Evolutionary conservation across 768 basidiomycete species (phyloP), one percentile per base, ranked within the genome.

Genomic region (Fistulinella prunicolor): DNA sequence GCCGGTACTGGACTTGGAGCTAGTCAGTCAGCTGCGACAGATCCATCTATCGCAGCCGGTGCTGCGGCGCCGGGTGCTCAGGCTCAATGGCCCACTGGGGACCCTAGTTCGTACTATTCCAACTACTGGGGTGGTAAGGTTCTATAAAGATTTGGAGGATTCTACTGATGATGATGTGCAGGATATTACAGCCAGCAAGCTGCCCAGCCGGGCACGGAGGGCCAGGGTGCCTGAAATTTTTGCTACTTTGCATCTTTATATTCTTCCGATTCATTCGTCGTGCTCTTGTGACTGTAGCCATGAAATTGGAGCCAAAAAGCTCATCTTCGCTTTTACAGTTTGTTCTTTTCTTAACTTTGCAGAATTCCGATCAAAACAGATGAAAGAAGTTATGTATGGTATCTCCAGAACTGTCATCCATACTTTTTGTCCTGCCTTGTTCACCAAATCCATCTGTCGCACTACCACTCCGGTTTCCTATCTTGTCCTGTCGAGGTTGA

Each of bases 121-220:
- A 86, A 86, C 63, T 89, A 89, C 64, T 89, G 88, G 88, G 84
- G 86, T 64, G 86, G 88, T 90, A 50, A 60, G 83, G 43, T 49
- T 45, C 9, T 29, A 19, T 44, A 29, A 23, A 16, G 16, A 10
- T 23, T 50, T 42, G 16, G 9, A 23, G 46, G 34, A 46, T 44
- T 50, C 14, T 24, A 43, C 51, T 56, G 45, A 50, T 61, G 42
- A 42, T 59, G 17, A n/a, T 50, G 53, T 42, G 2, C 44, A 91
- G 89, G 88, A 54, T 92, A 92, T 62, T 92, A 92, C 58, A 80
- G 81, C 43, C 89, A 90, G 67, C 86, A 86, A 69, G 75, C 78
- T 49, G 70, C 66, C 38, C 83, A 83, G 63, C 83, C 82, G 46
- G 74, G 78, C 55, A 68, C 74, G 47, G 76, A 76, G 47, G 85